These are phyloP conservation scores for Obelidium mucronatum DNA, from an alignment of 192 early-diverging fungal species.

Conservation along the genomic window DNA sequence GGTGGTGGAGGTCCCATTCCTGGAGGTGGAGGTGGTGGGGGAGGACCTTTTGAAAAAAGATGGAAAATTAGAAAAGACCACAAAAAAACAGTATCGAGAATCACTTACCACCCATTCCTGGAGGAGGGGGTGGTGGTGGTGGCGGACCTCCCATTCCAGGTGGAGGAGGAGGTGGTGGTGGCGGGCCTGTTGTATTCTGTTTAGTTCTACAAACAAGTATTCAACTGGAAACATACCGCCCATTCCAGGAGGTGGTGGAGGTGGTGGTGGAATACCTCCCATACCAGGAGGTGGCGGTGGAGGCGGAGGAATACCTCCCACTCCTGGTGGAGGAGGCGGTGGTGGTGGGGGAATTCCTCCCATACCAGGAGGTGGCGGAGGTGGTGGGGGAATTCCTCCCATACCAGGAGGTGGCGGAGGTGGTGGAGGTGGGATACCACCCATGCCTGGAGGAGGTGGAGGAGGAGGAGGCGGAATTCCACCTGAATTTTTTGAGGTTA, in stretches of 20 bases:
- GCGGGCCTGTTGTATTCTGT: constrained; percentile 28
- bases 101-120: constrained; percentile 16
- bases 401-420: constrained; percentile 43
- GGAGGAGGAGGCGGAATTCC: constrained; percentile 35
- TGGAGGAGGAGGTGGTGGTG: constrained; percentile 50
- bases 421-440: constrained; percentile 39
- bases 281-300: constrained; percentile 39
- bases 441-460: constrained; percentile 36
- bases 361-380: constrained; percentile 45
- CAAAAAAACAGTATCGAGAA: constrained; percentile 27
- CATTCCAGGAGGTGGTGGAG: constrained; percentile 41
- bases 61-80: not conserved
- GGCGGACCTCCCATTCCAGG: constrained; percentile 39
- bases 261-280: constrained; percentile 33
- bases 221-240: not conserved
- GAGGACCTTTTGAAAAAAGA: constrained; percentile 34
- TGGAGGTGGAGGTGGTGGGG: constrained; percentile 50
- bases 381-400: constrained; percentile 40
- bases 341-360: constrained; percentile 27
- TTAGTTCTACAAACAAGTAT: too few species aligned
- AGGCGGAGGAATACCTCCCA: constrained; percentile 41
- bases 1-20: constrained; percentile 50
- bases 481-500: not conserved
- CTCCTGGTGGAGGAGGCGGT: constrained; percentile 46
- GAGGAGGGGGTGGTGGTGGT: constrained; percentile 46